Base-by-base conservation (phyloP, 2,329 filamentous ascomycete species). In the Aureobasidium pullulans region DNA sequence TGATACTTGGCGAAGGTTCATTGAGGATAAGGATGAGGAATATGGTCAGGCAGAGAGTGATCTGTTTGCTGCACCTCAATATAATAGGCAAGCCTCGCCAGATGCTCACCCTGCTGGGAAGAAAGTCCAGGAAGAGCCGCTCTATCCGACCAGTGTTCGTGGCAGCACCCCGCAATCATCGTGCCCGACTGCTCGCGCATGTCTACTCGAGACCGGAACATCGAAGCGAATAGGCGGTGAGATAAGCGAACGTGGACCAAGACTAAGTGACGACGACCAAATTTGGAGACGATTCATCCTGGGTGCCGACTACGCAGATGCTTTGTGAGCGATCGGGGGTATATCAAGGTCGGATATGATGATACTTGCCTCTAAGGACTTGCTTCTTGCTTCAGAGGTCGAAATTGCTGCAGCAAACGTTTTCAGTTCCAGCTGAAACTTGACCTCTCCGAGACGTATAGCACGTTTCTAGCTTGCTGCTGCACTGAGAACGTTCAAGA, bases 141-240 rank as follows among this genome's bases (percentile, higher is more conserved):
- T 36, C 29, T 37, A 37, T 37, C 40, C 40, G 52, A 34, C 19
- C 32, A 36, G 39, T 28, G 2, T 37, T 43, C 31, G 52, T 56
- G 40, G n/a, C 32, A 56, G 52, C 31, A 56, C 52, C 40, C 52
- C 52, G 40, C 52, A 56, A 15, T 57, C 43, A 23, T 57, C 54
- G 9, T 57, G 54, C 11, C 23, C 54, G 6, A 57, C 54, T 19
- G 36, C 32, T 40, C 54, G 43, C 16, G 32, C 54, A 19, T 57
- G 54, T 28, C 34, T 57, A 23, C 42, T 57, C 34, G 43, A 57
- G 32, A 48, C 43, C 37, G 34, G 16, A n/a, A 39, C 32, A 9
- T 40, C 23, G 32, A 57, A 32, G 32, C 42, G 42, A 43, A 37
- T 28, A 29, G 19, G 54, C 43, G 54, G 43, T 57, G 34, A 57